These are phyloP conservation scores for Phylloporus sp. DNA, from an alignment of 768 basidiomycete genomes.

Conservation along the genomic window DNA sequence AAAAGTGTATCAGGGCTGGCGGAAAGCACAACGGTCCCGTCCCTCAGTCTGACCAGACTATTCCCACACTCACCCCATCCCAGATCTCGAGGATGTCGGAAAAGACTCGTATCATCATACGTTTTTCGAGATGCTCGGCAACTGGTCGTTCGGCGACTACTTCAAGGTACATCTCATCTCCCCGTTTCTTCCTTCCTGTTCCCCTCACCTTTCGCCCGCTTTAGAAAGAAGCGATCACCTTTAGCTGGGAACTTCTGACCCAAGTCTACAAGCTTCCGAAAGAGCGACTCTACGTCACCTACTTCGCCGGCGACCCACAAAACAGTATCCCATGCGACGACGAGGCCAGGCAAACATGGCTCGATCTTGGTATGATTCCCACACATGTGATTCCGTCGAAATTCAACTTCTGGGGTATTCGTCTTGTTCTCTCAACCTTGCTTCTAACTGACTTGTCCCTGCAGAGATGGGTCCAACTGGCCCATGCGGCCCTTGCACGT, in stretches of 20 bases:
- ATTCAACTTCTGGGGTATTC: constrained; percentile 96
- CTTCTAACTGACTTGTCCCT: constrained; percentile 4
- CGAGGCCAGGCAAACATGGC: constrained; percentile 85
- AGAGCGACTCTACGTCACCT: constrained; percentile 93
- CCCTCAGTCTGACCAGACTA: not conserved
- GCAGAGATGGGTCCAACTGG: constrained; percentile 98
- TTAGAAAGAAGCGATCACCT: constrained; percentile 87
- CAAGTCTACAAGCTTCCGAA: constrained; percentile 81
- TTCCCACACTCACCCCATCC: constrained; percentile 1
- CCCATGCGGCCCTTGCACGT: constrained; percentile 96
- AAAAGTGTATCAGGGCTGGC: constrained; percentile 98
- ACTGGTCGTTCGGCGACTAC: constrained; percentile 99
- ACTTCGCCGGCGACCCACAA: constrained; percentile 92
- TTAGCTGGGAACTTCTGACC: constrained; percentile 94
- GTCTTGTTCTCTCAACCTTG: constrained; percentile 17
- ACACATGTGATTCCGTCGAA: constrained; percentile 91
- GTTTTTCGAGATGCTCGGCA: constrained; percentile 99
- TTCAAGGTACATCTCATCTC: constrained; percentile 70
- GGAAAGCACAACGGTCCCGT: constrained; percentile 93
- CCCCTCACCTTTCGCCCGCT: constrained; percentile 1
- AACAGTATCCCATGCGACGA: constrained; percentile 81
- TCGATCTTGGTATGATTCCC: constrained; percentile 81
- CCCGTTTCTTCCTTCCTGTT: not conserved
- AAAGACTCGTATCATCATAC: constrained; percentile 98
- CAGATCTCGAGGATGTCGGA: constrained; percentile 98